Base-by-base conservation (phyloP, 495 filamentous ascomycete species). In the Tuber indicum region DNA sequence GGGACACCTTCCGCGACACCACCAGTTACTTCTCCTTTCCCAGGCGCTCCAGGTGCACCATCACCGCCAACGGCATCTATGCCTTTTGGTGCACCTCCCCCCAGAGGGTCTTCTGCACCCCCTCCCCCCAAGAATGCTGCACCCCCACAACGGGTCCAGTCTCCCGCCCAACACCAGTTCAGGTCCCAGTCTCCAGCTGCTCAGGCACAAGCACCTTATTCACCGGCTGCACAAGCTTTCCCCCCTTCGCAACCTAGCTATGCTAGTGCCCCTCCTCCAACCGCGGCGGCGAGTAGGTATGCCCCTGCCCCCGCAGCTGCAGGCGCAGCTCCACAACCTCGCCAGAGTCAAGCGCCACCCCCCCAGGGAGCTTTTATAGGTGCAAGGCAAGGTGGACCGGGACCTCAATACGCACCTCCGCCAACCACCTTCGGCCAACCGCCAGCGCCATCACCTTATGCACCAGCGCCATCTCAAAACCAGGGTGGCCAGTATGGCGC, bases 331-430 rank as follows among this genome's bases (percentile, higher is more conserved):
- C 88, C 91, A 45, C 89, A 94, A 62, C 93, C 93, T 21, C 87
- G 92, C 7, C 97, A 74, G 49, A 74, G 74, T 46, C 73, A 75
- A 71, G 41, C 73, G 12, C 72, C 81, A 39, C 78, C 81, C 1
- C 81, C 81, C 49, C 81, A 82, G 70, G 81, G 81, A 14, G 70
- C 69, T 45, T 78, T 72, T 69, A 71, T 70, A 26, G 79, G 62
- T 8, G 69, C 58, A 45, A 47, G 76, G 42, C 45, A 85, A 73
- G 89, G 88, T n/a, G 86, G 91, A 6, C 90, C 94, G 16, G 89
- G 90, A 21, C 96, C 91, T 85, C 88, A 95, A 78, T 98, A 98
- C 85, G 91, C 96, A 21, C 96, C 96, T 21, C 91, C 90, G 77
- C 93, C 94, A 71, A 86, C 89, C 46, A 12, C 73, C 17, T 75